Evolutionary conservation across 208 protist genomes (phyloP), one percentile per base, ranked within the genome.

Genomic region (Trypanosoma conorhini): DNA sequence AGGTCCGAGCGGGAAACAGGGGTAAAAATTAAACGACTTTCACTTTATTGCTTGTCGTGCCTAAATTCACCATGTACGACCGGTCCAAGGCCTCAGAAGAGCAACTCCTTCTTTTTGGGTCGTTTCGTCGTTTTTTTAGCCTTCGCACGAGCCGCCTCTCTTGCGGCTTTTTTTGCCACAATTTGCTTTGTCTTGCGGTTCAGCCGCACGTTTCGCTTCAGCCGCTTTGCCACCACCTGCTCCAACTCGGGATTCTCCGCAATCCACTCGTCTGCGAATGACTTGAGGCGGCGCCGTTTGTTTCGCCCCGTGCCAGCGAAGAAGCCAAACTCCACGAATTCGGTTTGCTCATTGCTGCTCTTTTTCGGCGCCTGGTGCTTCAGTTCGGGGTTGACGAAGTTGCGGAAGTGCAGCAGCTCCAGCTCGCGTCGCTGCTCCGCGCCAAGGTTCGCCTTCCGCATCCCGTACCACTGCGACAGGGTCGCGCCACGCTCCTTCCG

Each of bases 261-360:
- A 15, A 93, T 82, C 88, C 91, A 96, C 74, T 96, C 91, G 72
- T 96, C 91, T 38, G 87, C 91, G 61, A 96, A 96, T 7, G 88
- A 92, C 73, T 91, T 88, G 70, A 87, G 84, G 48, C 88, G 88
- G 21, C 79, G 76, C 7, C 87, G 79, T 66, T 89, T 93, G 75
- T 94, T 94, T 44, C 79, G 70, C 21, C 91, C 91, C 2, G 82
- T 86, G 33, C 79, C 91, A 4, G 88, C 77, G 63, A 94, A 87
- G 66, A 80, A 96, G 13, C 91, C 91, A 67, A 94, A 94, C 77
- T 96, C 86, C n/a, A 91, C 83, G 75, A 96, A 96, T n/a, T 87
- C 85, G 48, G 50, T 76, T 57, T 62, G 65, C 72, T 80, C 74
- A 7, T 65, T 78, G 55, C 67, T 69, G 19, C 74, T 81, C 60